These are phyloP conservation scores for Sphaceloma murrayae DNA, from an alignment of 2,329 filamentous ascomycete genomes.

Conservation along the genomic window DNA sequence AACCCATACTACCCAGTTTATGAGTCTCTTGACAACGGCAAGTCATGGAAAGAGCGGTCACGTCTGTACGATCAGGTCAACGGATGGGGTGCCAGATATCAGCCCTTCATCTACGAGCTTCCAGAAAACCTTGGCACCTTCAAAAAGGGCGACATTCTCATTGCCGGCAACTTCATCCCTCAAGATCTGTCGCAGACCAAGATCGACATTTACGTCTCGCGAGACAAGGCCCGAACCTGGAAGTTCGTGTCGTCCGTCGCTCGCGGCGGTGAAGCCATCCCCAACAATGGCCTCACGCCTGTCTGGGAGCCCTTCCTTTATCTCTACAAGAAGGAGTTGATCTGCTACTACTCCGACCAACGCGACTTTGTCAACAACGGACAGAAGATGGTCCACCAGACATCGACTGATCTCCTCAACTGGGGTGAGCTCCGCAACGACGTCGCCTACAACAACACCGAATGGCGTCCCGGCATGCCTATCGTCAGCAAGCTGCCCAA, in stretches of 20 bases:
- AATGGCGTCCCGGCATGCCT: constrained; percentile 59
- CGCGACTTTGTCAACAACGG: constrained; percentile 52
- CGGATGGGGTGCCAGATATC: constrained; percentile 57
- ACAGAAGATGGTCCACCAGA: constrained; percentile 60
- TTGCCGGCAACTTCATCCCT: constrained; percentile 52
- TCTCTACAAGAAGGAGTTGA: constrained; percentile 48
- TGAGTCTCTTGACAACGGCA: constrained; percentile 37
- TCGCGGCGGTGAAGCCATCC: constrained; percentile 50
- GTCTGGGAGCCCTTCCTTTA: constrained; percentile 66
- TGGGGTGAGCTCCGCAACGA: constrained; percentile 55
- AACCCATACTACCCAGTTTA: constrained; percentile 39
- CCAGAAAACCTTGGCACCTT: constrained; percentile 49
- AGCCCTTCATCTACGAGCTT: constrained; percentile 59
- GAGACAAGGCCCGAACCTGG: constrained; percentile 54
- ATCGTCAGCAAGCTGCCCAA: constrained; percentile 48
- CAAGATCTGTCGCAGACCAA: constrained; percentile 52
- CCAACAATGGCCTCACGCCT: constrained; percentile 56
- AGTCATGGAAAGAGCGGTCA: constrained; percentile 54
- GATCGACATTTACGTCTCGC: constrained; percentile 60
- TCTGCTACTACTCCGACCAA: constrained; percentile 64
- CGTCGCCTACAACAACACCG: constrained; percentile 53
- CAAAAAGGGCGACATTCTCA: constrained; percentile 52
- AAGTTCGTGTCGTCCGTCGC: constrained; percentile 58
- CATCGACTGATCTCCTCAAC: constrained; percentile 46
- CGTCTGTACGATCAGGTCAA: constrained; percentile 55